phyloP scores from a whole-genome alignment of 169 alveolate genomes.

The Plasmodium relictum region DNA sequence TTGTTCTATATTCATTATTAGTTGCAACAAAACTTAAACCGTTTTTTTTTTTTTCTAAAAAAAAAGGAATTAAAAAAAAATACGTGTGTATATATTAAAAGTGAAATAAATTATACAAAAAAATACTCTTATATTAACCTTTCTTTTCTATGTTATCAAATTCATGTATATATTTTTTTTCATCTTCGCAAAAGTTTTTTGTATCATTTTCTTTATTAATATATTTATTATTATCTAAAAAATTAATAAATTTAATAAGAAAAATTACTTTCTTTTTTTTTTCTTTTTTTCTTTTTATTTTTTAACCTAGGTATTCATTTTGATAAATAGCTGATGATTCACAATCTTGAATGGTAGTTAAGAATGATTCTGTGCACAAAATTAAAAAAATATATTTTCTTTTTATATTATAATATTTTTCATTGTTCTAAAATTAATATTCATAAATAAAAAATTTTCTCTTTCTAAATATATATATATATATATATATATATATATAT shows the following conservation, averaged over 20 bases:
- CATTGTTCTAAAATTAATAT: not conserved
- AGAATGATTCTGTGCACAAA: not conserved
- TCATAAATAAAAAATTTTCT: not conserved
- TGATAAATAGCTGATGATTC: not conserved
- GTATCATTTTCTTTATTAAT: slow-evolving; percentile 7
- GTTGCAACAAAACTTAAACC: slow-evolving; percentile 26
- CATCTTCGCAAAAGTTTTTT: slow-evolving; percentile 14
- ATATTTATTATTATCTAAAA: not conserved
- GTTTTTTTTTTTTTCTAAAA: slow-evolving; percentile 19
- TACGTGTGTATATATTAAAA: slow-evolving; percentile 2
- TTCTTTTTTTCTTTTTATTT: not conserved
- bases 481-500: not conserved
- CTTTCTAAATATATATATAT: slow-evolving; percentile 4
- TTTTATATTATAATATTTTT: not conserved
- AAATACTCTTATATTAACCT: slow-evolving; percentile 10
- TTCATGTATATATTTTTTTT: slow-evolving; percentile 25
- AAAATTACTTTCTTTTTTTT: no score
- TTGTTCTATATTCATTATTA: not conserved
- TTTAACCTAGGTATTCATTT: slow-evolving; percentile 3
- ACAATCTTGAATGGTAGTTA: not conserved
- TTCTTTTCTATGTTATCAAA: slow-evolving; percentile 60
- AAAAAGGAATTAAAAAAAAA: not conserved
- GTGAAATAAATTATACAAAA: not conserved
- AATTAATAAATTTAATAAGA: slow-evolving; percentile 1
- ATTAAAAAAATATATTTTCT: not conserved